Base-by-base conservation (phyloP, 441 rosid species). In the Pelargonium fulgidum region DNA sequence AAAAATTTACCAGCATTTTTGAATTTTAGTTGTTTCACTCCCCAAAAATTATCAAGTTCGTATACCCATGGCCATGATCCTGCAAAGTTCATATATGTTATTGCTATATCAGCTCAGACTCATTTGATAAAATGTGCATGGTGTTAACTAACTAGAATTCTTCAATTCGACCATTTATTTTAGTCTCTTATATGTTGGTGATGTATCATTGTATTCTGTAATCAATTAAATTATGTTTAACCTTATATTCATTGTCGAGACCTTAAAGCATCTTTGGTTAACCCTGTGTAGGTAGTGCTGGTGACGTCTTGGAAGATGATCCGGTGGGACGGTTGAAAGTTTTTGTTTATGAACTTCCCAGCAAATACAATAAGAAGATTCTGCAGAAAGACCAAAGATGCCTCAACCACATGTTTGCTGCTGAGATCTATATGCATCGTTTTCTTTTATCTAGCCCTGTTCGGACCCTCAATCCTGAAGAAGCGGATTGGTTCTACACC, bases 401-500 rank as follows among this genome's bases (percentile, higher is more conserved):
- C 77, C 85, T 88, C 24, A 88, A 70, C 39, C 93, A 88, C 75
- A 88, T 88, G 93, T 88, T 88, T 70, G 93, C 93, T 10, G 93
- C 93, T 64, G 93, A 88, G 87, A 88, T 85, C 54, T 86, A 69
- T 70, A 86, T 88, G 93, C 93, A 88, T 67, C 81, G 90, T 26
- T 88, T 88, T 80, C 90, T 88, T 73, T 71, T 88, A 73, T 85
- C 93, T 6, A 88, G 93, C 48, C 87, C 89, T 1, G 93, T 88
- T 76, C 85, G 93, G 69, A 88, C 93, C 4, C 90, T 88, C 65
- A 88, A 88, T 68, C 90, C 93, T 0, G 86, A 85, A 76, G 93
- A 88, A 82, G 93, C 93, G 68, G 93, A 88, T 81, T 88, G 93
- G 93, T 88, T 88, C 70, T 88, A 88, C 61, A 85, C 89, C 19